Evolutionary conservation across 1,284 basidiomycete species (phyloP), one percentile per base, ranked within the genome.

Genomic region (Pseudozyma tsukubaensis): DNA sequence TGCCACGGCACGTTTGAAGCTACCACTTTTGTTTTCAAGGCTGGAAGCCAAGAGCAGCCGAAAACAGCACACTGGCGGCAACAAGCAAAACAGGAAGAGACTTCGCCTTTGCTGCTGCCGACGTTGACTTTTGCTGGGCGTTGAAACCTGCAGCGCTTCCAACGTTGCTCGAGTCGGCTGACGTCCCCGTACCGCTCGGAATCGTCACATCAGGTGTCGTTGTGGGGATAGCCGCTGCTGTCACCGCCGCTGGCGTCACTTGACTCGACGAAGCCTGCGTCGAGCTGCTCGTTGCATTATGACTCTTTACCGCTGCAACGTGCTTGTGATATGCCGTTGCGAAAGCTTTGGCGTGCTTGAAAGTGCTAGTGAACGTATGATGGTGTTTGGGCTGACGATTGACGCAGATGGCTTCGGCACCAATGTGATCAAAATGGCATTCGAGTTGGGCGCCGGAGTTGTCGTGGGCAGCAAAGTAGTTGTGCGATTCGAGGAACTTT

Each of bases 401-500:
- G 50, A 72, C 49, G 44, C 69, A 72, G 18, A 51, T 66, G 11
- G 69, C 69, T 16, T 52, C 42, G 2, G 62, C 69, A 18, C 39
- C 37, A 32, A 72, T 66, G 48, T 65, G 59, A 19, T 66, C 54
- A 24, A 72, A 72, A 18, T 62, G 61, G 13, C 69, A 72, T 37
- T 70, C 68, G 53, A 70, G n/a, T 4, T 59, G 52, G 13, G 63
- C 59, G 13, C 60, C 67, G 0, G 60, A 55, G 12, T 55, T 14
- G 34, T 72, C 62, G 9, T 43, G 13, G 14, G 70, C 64, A 16
- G 63, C 24, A 39, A 68, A 73, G 37, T 73, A 73, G 61, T 73
- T 59, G 59, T 61, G 56, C 19, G 59, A 59, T 24, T 68, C 59
- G 47, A 73, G 45, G n/a, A 73, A 73, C 40, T 62, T 56, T 48